Evolutionary conservation across 768 basidiomycete species (phyloP), one percentile per base, ranked within the genome.

Genomic region (Rickenella mellea): DNA sequence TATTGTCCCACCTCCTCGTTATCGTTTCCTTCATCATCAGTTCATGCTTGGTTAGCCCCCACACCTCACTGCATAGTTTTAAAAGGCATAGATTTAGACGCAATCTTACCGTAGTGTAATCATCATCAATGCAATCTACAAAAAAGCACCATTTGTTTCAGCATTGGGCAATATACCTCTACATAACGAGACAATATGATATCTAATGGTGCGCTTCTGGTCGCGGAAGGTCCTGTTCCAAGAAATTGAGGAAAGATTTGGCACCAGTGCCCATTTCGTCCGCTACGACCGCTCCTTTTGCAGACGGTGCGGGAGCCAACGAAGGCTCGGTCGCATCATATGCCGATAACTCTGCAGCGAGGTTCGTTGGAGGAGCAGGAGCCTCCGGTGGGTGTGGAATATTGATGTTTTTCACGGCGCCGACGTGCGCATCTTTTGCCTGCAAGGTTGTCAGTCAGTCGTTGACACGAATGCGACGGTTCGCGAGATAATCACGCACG

Each of bases 351-450:
- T 94, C 90, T 15, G 81, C 62, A n/a, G 94, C 89, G 50, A 98
- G 79, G 64, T 92, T 83, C 38, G 70, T 59, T 39, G 92, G 89
- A 37, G 96, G 69, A 11, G 72, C 59, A 9, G 94, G 93, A 2
- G 78, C 62, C 44, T 78, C 70, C 40, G 94, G 96, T 20, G 76
- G 56, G 12, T 80, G 61, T 1, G 94, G 94, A 20, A 78, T 61
- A 25, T 78, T 59, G 74, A 83, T 94, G 40, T 74, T 57, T 67
- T 94, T 96, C 47, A 98, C 92, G 44, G 62, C 68, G 43, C 87
- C 88, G 53, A 90, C 78, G 60, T 91, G 88, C 41, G 91, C 91
- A 60, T 96, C 87, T 63, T 87, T 80, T 48, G 83, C 77, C 93
- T 98, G 53, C 36, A 39, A 38, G 39, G 11, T 24, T 31, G 22